These are phyloP conservation scores for Calonectria pauciramosa DNA, from an alignment of 2,329 filamentous ascomycete species.

Conservation along the genomic window DNA sequence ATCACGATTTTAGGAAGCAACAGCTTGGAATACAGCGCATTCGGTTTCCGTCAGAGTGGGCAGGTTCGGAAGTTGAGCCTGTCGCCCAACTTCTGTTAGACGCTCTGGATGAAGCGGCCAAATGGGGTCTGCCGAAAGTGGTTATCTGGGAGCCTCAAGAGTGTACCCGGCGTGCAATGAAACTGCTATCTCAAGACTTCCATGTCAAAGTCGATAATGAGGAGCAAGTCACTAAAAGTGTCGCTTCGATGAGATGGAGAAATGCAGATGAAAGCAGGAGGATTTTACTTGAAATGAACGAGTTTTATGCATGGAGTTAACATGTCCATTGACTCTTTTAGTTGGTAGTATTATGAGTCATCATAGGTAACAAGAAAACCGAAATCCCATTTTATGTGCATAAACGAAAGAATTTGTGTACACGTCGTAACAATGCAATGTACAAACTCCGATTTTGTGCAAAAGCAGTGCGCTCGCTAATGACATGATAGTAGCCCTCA, in stretches of 20 bases:
- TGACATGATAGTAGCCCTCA: neutral
- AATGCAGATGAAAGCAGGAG: neutral
- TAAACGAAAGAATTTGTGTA: no score
- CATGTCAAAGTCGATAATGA: neutral
- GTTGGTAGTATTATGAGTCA: no score
- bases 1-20: neutral
- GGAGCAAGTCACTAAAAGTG: neutral
- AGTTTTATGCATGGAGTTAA: conserved; percentile 1
- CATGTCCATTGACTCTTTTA: no score
- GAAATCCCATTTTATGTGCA: no score
- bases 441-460: no score
- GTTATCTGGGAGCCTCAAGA: neutral
- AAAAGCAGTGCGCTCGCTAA: neutral
- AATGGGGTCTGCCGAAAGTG: neutral
- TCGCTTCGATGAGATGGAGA: neutral
- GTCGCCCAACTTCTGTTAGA: neutral
- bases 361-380: no score
- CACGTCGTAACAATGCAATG: no score
- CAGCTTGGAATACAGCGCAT: neutral
- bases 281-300: neutral
- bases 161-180: neutral
- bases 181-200: neutral
- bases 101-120: neutral
- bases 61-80: neutral
- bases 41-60: neutral